phyloP scores from a whole-genome alignment of 768 basidiomycete genomes.

The Lepiota brunneoincarnata region DNA sequence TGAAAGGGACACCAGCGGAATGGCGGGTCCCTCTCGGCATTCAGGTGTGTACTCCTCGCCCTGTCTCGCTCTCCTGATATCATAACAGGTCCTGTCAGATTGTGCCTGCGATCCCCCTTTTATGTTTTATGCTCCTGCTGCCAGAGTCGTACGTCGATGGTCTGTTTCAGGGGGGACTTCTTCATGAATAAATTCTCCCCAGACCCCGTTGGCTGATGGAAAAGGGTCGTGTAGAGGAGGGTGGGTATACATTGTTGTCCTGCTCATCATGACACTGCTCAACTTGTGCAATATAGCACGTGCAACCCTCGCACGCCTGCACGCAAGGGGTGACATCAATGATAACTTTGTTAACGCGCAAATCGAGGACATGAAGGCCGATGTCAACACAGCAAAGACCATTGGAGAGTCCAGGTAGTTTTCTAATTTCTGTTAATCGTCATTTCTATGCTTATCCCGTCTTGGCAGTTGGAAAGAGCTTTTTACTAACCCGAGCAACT shows the following conservation, averaged over 20 bases:
- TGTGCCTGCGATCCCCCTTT: slow-evolving; percentile 45
- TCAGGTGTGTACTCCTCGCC: slow-evolving; percentile 24
- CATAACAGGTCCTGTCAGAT: slow-evolving; percentile 23
- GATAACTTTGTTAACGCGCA: slow-evolving; percentile 48
- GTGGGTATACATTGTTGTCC: slow-evolving; percentile 15
- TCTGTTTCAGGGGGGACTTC: neutral
- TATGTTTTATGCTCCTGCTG: slow-evolving; percentile 47
- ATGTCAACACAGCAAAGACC: slow-evolving; percentile 29
- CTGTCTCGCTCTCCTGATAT: neutral
- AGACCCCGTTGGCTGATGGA: slow-evolving; percentile 52
- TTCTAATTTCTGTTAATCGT: neutral
- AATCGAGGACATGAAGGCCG: slow-evolving; percentile 41
- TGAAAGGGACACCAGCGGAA: slow-evolving; percentile 34
- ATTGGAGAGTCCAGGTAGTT: slow-evolving; percentile 39
- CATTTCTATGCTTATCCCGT: neutral
- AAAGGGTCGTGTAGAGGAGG: slow-evolving; percentile 47
- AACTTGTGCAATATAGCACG: slow-evolving; percentile 21
- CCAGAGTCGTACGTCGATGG: slow-evolving; percentile 42
- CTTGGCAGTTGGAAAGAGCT: slow-evolving; percentile 34
- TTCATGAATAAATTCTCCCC: neutral
- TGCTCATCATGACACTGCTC: neutral
- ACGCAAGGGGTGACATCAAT: slow-evolving; percentile 44
- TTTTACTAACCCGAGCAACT: slow-evolving; percentile 40
- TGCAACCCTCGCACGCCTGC: slow-evolving; percentile 46
- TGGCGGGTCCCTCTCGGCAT: slow-evolving; percentile 52